Evolutionary conservation across 345 rosid genomes (phyloP).

Genomic region (Euphorbia tirucalli): DNA sequence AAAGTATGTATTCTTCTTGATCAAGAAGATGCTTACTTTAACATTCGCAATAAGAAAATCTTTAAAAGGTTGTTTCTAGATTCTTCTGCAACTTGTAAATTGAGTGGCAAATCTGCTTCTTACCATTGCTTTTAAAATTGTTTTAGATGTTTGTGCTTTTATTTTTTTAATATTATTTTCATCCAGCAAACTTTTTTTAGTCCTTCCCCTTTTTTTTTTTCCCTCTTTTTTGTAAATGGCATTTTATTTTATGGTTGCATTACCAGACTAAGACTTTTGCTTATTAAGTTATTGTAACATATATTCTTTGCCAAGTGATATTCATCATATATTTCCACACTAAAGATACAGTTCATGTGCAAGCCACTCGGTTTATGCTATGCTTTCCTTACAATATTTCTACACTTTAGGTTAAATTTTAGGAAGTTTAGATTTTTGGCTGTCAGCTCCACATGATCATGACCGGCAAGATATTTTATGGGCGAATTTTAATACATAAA

Average conservation of each 20-base stretch:
- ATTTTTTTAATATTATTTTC: constrained; percentile 3
- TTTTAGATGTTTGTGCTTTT: constrained; percentile 5
- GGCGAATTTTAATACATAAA: not conserved
- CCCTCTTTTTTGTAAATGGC: constrained; percentile 1
- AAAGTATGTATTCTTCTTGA: not conserved
- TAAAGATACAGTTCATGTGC: constrained; percentile 13
- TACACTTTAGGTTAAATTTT: not conserved
- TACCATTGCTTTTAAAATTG: not conserved
- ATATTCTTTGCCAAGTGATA: constrained; percentile 2
- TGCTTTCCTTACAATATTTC: constrained; percentile 4
- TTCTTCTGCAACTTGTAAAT: constrained; percentile 16
- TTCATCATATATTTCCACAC: not conserved
- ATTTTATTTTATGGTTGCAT: constrained; percentile 7
- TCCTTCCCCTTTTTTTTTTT: not conserved
- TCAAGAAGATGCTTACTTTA: not conserved
- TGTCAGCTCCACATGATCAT: constrained; percentile 5
- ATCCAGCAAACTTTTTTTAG: not conserved
- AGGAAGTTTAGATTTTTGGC: constrained; percentile 8
- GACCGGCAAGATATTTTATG: not conserved
- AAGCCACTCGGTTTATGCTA: constrained; percentile 9
- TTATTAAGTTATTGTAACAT: not conserved
- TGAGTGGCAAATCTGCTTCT: constrained; percentile 3
- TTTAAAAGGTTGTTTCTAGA: not conserved
- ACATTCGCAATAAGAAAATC: not conserved
- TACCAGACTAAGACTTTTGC: not conserved